A percentile compares a stretch with the other conserved stretches of the same genome.
phyloP scores from a whole-genome alignment of 305 asterid species.

The Rubia tinctorum region DNA sequence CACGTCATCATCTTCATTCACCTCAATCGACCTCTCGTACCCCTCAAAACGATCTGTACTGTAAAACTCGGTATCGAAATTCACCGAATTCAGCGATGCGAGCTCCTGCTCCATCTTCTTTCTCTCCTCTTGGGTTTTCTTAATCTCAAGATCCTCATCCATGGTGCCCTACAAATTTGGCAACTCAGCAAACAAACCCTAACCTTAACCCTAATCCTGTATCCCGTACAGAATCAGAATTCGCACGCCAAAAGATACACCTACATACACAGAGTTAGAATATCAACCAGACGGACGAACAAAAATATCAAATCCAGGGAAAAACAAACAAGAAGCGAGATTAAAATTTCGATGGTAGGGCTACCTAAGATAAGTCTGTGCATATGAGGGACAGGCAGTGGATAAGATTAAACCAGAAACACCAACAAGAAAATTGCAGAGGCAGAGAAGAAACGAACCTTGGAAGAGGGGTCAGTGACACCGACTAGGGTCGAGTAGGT shows the following conservation, averaged over 20 bases:
- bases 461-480: neutral
- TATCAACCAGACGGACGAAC: neutral
- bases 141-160: constrained; percentile 47
- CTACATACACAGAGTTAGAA: neutral
- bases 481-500: neutral
- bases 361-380: too few relatives aligned
- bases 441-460: neutral
- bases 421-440: neutral
- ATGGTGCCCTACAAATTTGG: neutral
- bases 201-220: neutral
- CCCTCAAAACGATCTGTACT: constrained; percentile 65
- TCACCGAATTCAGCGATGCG: constrained; percentile 70
- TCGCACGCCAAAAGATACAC: neutral
- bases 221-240: neutral
- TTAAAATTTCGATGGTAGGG: too few relatives aligned
- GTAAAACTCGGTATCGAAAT: constrained; percentile 75
- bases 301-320: neutral
- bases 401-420: neutral
- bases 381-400: too few relatives aligned
- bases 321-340: neutral
- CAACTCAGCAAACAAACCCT: neutral
- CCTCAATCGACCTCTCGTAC: constrained; percentile 79
- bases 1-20: constrained; percentile 71
- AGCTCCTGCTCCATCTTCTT: constrained; percentile 88
- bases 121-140: constrained; percentile 71